Conservation (phyloP, 768 basidiomycete species). For the Atractiella rhizophila region DNA sequence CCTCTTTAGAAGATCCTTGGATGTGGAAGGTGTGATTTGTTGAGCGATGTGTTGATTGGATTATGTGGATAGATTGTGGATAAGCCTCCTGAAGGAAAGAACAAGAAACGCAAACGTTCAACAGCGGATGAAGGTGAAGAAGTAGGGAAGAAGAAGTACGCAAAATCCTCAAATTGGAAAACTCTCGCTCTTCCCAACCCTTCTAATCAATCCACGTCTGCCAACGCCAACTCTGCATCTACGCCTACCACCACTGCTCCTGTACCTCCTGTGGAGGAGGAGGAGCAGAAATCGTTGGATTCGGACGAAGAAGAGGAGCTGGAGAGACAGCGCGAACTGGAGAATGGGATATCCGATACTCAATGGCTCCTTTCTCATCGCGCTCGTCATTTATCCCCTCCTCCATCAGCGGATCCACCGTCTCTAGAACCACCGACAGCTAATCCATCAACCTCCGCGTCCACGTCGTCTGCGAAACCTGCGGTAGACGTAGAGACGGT, state of each 20-base stretch:
- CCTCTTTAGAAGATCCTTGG: background rate
- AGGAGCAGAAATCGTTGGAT: background rate
- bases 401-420: background rate
- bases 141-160: no score
- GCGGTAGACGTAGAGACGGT: slow-evolving; percentile 13
- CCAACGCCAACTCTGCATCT: no score
- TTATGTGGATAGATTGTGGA: background rate
- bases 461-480: slow-evolving; percentile 5
- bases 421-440: slow-evolving; percentile 41
- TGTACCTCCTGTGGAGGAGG: background rate
- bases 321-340: background rate
- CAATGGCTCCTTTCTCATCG: background rate
- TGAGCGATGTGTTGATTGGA: background rate
- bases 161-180: no score
- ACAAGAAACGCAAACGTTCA: background rate
- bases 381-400: no score
- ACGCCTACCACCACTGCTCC: no score
- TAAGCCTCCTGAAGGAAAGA: background rate
- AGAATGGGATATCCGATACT: no score
- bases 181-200: no score
- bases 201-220: no score
- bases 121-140: no score
- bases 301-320: slow-evolving; percentile 8
- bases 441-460: slow-evolving; percentile 25
- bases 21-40: background rate